Conservation (phyloP, 345 rosid species). For the Gossypium australe region DNA sequence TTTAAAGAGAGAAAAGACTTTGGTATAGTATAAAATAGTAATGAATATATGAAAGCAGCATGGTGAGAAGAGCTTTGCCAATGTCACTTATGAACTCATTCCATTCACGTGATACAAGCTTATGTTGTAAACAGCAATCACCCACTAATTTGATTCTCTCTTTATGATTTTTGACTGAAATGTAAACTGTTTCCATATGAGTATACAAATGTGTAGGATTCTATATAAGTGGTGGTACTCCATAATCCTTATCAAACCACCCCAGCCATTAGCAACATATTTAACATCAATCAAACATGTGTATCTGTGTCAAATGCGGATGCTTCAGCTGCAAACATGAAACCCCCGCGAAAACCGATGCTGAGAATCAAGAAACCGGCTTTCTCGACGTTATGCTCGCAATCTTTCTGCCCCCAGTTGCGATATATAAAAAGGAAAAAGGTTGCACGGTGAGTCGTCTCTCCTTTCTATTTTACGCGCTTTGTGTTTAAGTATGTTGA, state of each 20-base stretch:
- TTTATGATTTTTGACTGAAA: too few relatives aligned
- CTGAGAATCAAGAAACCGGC: background rate
- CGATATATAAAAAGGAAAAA: background rate
- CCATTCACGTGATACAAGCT: background rate
- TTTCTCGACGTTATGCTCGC: background rate
- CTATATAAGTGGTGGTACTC: background rate
- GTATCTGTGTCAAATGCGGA: background rate
- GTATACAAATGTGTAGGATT: background rate
- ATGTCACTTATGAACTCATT: background rate
- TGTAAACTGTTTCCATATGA: too few relatives aligned
- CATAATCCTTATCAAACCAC: background rate
- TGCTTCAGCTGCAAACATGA: background rate
- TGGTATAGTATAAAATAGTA: too few relatives aligned
- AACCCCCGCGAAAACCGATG: background rate
- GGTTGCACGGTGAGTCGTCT: background rate
- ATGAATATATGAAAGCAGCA: background rate
- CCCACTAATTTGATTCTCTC: too few relatives aligned
- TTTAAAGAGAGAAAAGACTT: too few relatives aligned
- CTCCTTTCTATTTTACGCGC: background rate
- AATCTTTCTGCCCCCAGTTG: background rate
- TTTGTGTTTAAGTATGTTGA: too few relatives aligned
- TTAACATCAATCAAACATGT: background rate
- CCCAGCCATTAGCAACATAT: background rate
- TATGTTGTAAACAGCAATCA: background rate
- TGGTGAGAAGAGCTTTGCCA: background rate